These are phyloP conservation scores for Pilaira anomala DNA, from an alignment of 192 early-diverging fungal genomes.

Conservation along the genomic window DNA sequence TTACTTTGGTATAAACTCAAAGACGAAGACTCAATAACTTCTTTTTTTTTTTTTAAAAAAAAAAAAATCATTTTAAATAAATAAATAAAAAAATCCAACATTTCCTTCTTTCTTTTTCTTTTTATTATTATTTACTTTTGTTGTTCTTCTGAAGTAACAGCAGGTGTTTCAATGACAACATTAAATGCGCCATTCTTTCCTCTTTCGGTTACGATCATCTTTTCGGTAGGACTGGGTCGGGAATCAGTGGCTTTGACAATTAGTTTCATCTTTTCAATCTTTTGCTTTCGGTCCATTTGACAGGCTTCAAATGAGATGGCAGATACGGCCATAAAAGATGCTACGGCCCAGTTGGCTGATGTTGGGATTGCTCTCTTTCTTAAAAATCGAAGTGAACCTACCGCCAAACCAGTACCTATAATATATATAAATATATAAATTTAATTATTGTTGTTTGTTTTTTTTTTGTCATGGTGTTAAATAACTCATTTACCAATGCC, in stretches of 20 bases:
- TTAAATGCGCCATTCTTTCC: slow-evolving; percentile 31
- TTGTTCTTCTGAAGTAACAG: neutral
- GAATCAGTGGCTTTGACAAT: slow-evolving; percentile 34
- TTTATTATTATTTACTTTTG: neutral
- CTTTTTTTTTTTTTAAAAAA: no score
- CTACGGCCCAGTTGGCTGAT: slow-evolving; percentile 44
- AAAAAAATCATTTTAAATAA: no score
- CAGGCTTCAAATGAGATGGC: slow-evolving; percentile 36
- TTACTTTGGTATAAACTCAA: slow-evolving; percentile 22
- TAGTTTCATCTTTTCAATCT: slow-evolving; percentile 23
- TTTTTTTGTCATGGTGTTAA: neutral
- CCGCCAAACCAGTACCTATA: slow-evolving; percentile 31
- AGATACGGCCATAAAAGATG: slow-evolving; percentile 34
- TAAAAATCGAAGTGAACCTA: slow-evolving; percentile 39
- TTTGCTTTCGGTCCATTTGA: slow-evolving; percentile 35
- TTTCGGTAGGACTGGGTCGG: neutral
- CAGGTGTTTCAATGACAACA: slow-evolving; percentile 26
- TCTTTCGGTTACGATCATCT: slow-evolving; percentile 21
- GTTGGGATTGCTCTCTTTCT: slow-evolving; percentile 31
- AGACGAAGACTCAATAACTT: slow-evolving; percentile 1
- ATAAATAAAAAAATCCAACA: neutral
- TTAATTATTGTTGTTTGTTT: no score
- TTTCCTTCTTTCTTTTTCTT: neutral
- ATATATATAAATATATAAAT: neutral
- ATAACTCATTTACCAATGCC: slow-evolving; percentile 35